Conservation (phyloP, 2,329 filamentous ascomycete species). For the Calonectria montana region DNA sequence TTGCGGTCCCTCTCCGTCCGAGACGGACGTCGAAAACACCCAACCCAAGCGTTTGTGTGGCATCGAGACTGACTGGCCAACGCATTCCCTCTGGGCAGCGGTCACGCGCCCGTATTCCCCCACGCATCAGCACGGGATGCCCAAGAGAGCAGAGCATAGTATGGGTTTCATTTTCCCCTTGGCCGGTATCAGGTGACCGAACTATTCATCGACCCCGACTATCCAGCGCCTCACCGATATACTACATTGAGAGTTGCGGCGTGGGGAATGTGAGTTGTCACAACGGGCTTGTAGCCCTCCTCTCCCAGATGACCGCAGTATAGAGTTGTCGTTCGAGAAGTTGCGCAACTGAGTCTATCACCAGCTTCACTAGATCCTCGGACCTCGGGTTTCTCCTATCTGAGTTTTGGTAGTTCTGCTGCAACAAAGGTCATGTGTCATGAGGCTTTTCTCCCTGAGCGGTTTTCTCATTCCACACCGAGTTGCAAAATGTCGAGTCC, state of each 20-base stretch:
- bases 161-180: background rate
- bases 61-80: background rate
- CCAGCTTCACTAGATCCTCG: background rate
- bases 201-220: background rate
- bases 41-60: background rate
- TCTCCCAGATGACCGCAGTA: background rate
- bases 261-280: slow-evolving; percentile 9
- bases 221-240: slow-evolving; percentile 18
- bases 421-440: background rate
- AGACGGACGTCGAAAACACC: background rate
- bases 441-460: background rate
- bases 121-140: slow-evolving; percentile 3
- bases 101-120: slow-evolving; percentile 12
- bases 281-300: background rate
- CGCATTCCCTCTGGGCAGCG: background rate
- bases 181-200: background rate
- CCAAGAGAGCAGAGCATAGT: background rate
- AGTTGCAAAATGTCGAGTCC: background rate
- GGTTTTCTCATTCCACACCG: background rate
- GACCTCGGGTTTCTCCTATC: background rate
- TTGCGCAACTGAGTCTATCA: background rate
- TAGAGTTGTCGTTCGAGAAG: background rate
- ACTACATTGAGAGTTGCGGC: slow-evolving; percentile 1
- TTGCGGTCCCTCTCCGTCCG: background rate
- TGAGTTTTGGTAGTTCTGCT: background rate